A percentile compares a stretch with the other conserved stretches of the same genome.
phyloP scores from a whole-genome alignment of 306 rosid genomes.

The Quillaja saponaria region DNA sequence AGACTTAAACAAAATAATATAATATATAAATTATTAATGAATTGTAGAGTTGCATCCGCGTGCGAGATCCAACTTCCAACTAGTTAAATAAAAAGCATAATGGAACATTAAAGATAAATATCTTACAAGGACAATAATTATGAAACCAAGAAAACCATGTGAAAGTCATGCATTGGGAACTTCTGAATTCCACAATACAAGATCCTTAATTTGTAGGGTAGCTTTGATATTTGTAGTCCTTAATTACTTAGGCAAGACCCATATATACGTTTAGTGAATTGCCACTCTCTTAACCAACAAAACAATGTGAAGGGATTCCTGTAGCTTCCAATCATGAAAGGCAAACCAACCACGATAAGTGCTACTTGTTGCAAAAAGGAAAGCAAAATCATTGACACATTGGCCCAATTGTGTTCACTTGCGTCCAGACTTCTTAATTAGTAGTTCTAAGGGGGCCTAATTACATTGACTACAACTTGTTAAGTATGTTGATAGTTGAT shows the following conservation, averaged over 20 bases:
- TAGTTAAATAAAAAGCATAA: neutral
- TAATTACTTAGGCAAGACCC: neutral
- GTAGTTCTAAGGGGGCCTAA: too few relatives aligned
- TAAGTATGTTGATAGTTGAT: too few relatives aligned
- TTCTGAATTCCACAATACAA: neutral
- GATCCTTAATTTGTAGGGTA: neutral
- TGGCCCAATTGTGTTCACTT: slow-evolving; percentile 19
- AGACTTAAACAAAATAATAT: too few relatives aligned
- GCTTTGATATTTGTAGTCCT: slow-evolving; percentile 18
- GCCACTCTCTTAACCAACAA: slow-evolving; percentile 25
- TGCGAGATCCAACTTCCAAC: too few relatives aligned
- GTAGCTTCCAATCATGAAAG: slow-evolving; percentile 3
- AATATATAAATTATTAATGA: too few relatives aligned
- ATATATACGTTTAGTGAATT: slow-evolving; percentile 11
- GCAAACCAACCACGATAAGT: slow-evolving; percentile 8
- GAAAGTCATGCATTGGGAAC: slow-evolving; percentile 13
- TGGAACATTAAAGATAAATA: neutral
- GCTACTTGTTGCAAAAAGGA: slow-evolving; percentile 19
- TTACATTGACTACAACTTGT: too few relatives aligned
- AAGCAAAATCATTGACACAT: slow-evolving; percentile 18
- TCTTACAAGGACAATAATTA: neutral
- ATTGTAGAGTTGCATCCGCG: too few relatives aligned
- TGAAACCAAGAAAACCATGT: slow-evolving; percentile 10
- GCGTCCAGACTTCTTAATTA: neutral
- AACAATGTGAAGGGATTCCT: slow-evolving; percentile 22